Base-by-base conservation (phyloP, 305 asterid species). In the Fraxinus velutina region DNA sequence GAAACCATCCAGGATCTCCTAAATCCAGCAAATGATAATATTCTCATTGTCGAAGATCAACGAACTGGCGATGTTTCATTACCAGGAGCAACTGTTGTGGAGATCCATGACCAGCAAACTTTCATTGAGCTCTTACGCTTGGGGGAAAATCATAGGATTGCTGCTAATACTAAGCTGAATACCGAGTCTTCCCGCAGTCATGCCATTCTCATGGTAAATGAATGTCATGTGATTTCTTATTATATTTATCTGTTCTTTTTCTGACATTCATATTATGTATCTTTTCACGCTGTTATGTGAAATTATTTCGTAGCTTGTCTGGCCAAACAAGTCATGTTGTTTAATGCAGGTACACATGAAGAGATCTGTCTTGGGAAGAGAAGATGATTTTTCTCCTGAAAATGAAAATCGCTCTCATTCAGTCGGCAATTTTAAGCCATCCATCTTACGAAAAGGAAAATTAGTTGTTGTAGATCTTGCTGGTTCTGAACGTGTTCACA, bases 141-240 rank as follows among this genome's bases (percentile, higher is more conserved):
- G 79, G 99, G 98, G 79, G 99, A 94, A 88, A 94, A 97, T 87
- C 98, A 94, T 92, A 89, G 99, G 86, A 80, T 88, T 85, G 99
- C 99, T 85, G 98, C 99, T 78, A 96, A 96, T 87, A 96, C 99
- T 74, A 96, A 91, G 89, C 86, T 96, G 84, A 96, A 96, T 87
- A 92, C 98, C 60, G 99, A 96, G 91, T 96, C 99, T 85, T 96
- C 99, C 57, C 97, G 99, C 30, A 96, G 99, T 91, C 99, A 96
- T 86, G 99, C 98, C 81, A 91, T 96, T 87, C 96, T 96, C 84
- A 91, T 93, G 97, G 99, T 96, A 86, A 87, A 52, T 82, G 70
- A n/a, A 24, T 44, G 44, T 77, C 12, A 8, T 6, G 1, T 50
- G 68, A 34, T 52, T 29, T 44, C 47, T 64, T 27, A 9, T 64